Evolutionary conservation across 352 stramenopile genomes (phyloP).

Genomic region (Phytophthora citricola): DNA sequence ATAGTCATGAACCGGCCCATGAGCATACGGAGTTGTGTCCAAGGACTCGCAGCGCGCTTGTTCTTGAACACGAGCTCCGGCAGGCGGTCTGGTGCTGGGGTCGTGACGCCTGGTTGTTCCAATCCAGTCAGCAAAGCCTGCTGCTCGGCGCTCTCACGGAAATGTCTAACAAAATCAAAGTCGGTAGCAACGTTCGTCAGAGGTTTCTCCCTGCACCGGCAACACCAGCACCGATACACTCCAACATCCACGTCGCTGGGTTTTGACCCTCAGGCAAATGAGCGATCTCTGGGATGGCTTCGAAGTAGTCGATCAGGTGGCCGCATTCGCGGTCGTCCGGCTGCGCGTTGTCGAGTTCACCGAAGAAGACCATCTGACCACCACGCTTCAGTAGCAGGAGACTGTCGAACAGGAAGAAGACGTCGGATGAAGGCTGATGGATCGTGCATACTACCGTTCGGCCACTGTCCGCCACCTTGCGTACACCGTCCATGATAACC

Average conservation of each 20-base stretch:
- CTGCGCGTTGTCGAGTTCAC: slow-evolving; percentile 33
- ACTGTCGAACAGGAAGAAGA: slow-evolving; percentile 70
- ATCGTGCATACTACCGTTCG: slow-evolving; percentile 75
- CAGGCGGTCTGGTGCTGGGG: too few species aligned
- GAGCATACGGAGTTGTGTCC: slow-evolving; percentile 38
- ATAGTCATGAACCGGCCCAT: slow-evolving; percentile 51
- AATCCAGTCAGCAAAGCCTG: slow-evolving; percentile 17
- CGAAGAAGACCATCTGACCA: slow-evolving; percentile 63
- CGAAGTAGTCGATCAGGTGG: slow-evolving; percentile 28
- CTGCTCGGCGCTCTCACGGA: slow-evolving; percentile 31
- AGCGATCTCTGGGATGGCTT: slow-evolving; percentile 32
- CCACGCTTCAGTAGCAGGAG: slow-evolving; percentile 79
- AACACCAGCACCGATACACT: slow-evolving; percentile 49
- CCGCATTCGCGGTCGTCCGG: slow-evolving; percentile 15
- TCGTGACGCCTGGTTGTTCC: slow-evolving; percentile 28
- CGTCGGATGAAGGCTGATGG: slow-evolving; percentile 34
- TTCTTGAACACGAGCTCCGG: slow-evolving; percentile 22
- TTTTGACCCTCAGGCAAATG: slow-evolving; percentile 36
- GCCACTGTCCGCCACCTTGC: slow-evolving; percentile 75
- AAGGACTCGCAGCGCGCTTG: slow-evolving; percentile 39
- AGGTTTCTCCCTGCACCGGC: slow-evolving; percentile 12
- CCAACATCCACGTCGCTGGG: slow-evolving; percentile 87
- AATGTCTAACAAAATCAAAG: slow-evolving; percentile 34
- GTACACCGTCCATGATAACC: slow-evolving; percentile 81
- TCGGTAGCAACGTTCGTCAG: slow-evolving; percentile 4